Evolutionary conservation across 352 stramenopile genomes (phyloP).

Genomic region (Phytopythium ostracodes): DNA sequence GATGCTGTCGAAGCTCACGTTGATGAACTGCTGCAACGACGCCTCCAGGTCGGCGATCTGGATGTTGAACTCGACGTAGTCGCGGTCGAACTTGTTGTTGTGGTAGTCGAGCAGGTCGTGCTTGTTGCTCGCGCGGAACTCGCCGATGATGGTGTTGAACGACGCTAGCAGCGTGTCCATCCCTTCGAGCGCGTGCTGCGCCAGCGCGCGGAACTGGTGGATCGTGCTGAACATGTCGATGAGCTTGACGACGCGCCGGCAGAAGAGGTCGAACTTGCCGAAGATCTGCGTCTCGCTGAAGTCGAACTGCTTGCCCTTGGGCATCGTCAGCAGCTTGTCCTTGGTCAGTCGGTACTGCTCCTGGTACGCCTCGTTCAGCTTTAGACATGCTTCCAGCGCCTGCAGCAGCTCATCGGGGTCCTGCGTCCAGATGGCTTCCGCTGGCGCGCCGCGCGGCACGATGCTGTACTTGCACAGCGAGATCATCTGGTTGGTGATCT

Average conservation of each 20-base stretch:
- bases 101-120: constrained; percentile 87
- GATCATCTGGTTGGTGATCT: constrained; percentile 91
- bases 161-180: constrained; percentile 78
- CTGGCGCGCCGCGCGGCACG: constrained; percentile 35
- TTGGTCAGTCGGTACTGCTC: constrained; percentile 88
- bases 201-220: constrained; percentile 88
- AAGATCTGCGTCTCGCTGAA: constrained; percentile 91
- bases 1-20: constrained; percentile 86
- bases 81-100: constrained; percentile 91
- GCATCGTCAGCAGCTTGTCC: constrained; percentile 86
- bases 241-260: constrained; percentile 83
- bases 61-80: constrained; percentile 95
- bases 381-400: constrained; percentile 74
- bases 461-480: constrained; percentile 70
- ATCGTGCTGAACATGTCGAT: constrained; percentile 92
- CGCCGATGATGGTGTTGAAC: constrained; percentile 80
- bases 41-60: constrained; percentile 87
- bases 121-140: constrained; percentile 68
- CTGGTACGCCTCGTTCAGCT: constrained; percentile 90
- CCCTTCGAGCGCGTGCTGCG: constrained; percentile 89
- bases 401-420: constrained; percentile 60
- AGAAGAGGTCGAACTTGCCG: constrained; percentile 90
- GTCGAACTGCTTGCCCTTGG: constrained; percentile 89
- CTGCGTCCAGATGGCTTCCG: constrained; percentile 74
- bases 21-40: constrained; percentile 89